Evolutionary conservation across 345 rosid genomes (phyloP), one percentile per base, ranked within the genome.

Genomic region (Corymbia maculata): DNA sequence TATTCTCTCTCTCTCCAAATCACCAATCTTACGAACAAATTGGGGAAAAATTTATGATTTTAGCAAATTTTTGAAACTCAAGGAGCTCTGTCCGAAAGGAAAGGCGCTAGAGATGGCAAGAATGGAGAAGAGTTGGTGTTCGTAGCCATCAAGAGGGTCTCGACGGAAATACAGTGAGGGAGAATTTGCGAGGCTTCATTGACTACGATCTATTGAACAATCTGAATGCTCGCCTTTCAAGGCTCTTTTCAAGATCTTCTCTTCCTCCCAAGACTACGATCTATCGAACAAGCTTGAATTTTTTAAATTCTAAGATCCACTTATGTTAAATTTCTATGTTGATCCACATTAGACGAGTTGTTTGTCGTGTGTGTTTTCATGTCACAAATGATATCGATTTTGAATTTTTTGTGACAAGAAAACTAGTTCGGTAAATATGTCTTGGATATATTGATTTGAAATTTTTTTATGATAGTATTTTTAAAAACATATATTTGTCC

Each of bases 371-470:
- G 16, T n/a, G 75, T 66, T 36, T 36, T 36, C 42, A 36, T 36
- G 68, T 26, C 30, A 59, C 14, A 26, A 1, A n/a, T 24, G 30
- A 19, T 26, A n/a, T 26, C 24, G 6, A 9, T 59, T 64, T 64
- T 13, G 16, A 64, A n/a, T n/a, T 66, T n/a, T 7, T 4, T 1
- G 19, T 64, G 75, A 64, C 42, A 4, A n/a, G 15, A 64, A 64
- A 64, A n/a, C n/a, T n/a, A 64, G 13, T 64, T n/a, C 1, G 75
- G 19, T 64, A 64, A n/a, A 64, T 64, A 28, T 64, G 8, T n/a
- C 30, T 12, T 0, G 5, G 75, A 13, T n/a, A n/a, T n/a, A n/a
- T 9, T 17, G 13, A 11, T 0, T 64, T 64, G 16, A n/a, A 1
- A 64, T 64, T 64, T n/a, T n/a, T 64, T 59, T 57, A 22, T 57